phyloP scores from a whole-genome alignment of 2,329 filamentous ascomycete genomes.

The Claviceps sp. region DNA sequence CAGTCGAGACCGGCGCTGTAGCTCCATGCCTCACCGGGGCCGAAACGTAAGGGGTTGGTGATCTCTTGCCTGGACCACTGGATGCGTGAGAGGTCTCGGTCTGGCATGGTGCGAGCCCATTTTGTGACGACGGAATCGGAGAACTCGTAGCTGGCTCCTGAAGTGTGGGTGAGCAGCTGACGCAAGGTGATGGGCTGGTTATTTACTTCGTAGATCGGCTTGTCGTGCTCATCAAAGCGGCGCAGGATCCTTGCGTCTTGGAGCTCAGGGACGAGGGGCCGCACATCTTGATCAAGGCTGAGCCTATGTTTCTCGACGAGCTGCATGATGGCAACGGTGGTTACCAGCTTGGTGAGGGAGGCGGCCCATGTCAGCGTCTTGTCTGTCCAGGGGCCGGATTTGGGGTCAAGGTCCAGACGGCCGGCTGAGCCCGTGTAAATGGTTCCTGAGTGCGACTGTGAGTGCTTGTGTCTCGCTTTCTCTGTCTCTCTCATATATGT shows the following conservation, averaged over 20 bases:
- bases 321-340: conserved; percentile 24
- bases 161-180: conserved; percentile 35
- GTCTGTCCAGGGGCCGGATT: conserved; percentile 17
- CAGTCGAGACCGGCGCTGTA: conserved; percentile 36
- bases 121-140: conserved; percentile 23
- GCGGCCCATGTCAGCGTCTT: conserved; percentile 24
- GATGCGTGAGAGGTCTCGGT: conserved; percentile 19
- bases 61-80: conserved; percentile 24
- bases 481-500: too few relatives aligned
- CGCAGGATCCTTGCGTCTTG: conserved; percentile 20
- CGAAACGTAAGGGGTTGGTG: conserved; percentile 28
- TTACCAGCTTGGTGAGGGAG: conserved; percentile 31
- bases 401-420: conserved; percentile 16
- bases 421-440: conserved; percentile 25
- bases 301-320: conserved; percentile 23
- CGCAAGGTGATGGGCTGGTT: conserved; percentile 24
- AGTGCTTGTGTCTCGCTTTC: too few relatives aligned
- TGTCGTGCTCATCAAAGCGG: conserved; percentile 21
- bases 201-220: conserved; percentile 25
- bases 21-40: conserved; percentile 33
- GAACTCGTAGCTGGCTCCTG: conserved; percentile 31
- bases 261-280: conserved; percentile 21
- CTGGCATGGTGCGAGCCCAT: conserved; percentile 24
- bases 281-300: conserved; percentile 24
- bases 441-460: conserved; percentile 11